Conservation (phyloP, 257 asterid species). For the Salvia hispanica region DNA sequence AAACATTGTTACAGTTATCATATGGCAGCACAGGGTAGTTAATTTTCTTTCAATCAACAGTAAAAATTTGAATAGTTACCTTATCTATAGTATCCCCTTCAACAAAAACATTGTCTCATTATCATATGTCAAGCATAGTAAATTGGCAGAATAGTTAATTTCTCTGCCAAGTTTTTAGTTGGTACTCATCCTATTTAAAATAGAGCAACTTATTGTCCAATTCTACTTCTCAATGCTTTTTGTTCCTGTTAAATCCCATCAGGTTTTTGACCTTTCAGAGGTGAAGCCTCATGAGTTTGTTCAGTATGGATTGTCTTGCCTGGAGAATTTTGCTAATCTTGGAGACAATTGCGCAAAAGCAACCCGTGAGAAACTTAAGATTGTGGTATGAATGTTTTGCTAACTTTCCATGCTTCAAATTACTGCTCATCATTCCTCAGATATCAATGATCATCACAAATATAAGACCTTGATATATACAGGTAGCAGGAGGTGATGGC, state of each 20-base stretch:
- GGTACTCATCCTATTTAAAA: not conserved
- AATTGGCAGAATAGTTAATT: not conserved
- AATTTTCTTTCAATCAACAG: not conserved
- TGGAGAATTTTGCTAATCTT: conserved; percentile 75
- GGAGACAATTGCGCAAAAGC: conserved; percentile 84
- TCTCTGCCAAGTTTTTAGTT: not conserved
- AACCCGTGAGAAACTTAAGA: conserved; percentile 81
- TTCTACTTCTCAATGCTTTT: conserved; percentile 5
- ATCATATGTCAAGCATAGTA: not conserved
- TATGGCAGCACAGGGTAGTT: not conserved
- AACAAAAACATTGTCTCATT: not conserved
- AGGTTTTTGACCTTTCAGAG: conserved; percentile 87
- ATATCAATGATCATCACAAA: conserved; percentile 5
- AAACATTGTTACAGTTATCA: not conserved
- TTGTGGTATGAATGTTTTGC: conserved; percentile 64
- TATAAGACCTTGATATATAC: conserved; percentile 31
- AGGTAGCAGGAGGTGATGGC: conserved; percentile 99
- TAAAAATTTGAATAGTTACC: not conserved
- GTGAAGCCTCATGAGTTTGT: conserved; percentile 98
- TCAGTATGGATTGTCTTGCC: conserved; percentile 84
- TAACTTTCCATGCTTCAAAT: conserved; percentile 6
- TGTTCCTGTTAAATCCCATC: conserved; percentile 34
- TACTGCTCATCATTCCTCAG: conserved; percentile 1
- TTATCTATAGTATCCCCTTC: not conserved
- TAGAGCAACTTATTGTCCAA: conserved; percentile 12